Evolutionary conservation across 2,329 filamentous ascomycete species (phyloP).

Genomic region (Fusarium vanettenii): DNA sequence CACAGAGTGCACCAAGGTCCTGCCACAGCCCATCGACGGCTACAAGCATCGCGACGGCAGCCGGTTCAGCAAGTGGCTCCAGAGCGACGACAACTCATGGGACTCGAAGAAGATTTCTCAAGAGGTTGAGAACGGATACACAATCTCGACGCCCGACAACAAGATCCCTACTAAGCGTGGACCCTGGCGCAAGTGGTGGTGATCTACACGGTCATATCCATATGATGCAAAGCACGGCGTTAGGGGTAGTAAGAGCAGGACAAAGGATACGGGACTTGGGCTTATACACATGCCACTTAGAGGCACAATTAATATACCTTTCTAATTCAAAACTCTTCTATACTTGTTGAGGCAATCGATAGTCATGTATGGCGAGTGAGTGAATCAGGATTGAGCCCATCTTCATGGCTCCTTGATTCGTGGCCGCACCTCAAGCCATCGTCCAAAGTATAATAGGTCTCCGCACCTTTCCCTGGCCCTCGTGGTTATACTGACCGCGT

Average conservation of each 20-base stretch:
- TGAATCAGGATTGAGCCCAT: background rate
- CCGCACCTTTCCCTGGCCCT: background rate
- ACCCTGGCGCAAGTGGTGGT: conserved; percentile 34
- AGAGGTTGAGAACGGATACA: conserved; percentile 37
- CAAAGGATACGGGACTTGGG: conserved; percentile 10
- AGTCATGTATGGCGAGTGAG: background rate
- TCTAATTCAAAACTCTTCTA: background rate
- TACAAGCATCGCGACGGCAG: conserved; percentile 35
- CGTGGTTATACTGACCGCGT: background rate
- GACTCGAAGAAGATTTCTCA: conserved; percentile 41
- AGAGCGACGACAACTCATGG: conserved; percentile 42
- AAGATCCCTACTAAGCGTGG: conserved; percentile 37
- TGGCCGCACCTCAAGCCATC: background rate
- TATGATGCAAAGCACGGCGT: background rate
- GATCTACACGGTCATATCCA: background rate
- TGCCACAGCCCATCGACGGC: conserved; percentile 50
- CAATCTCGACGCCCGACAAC: conserved; percentile 34
- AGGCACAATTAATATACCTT: background rate
- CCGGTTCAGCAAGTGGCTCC: conserved; percentile 43
- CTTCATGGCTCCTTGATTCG: background rate
- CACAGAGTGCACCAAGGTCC: conserved; percentile 65
- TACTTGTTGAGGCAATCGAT: background rate
- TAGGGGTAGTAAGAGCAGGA: background rate
- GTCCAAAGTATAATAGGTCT: background rate
- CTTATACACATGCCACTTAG: background rate